Evolutionary conservation across 495 filamentous ascomycete genomes (phyloP), one percentile per base, ranked within the genome.

Genomic region (Lophiotrema nucula): DNA sequence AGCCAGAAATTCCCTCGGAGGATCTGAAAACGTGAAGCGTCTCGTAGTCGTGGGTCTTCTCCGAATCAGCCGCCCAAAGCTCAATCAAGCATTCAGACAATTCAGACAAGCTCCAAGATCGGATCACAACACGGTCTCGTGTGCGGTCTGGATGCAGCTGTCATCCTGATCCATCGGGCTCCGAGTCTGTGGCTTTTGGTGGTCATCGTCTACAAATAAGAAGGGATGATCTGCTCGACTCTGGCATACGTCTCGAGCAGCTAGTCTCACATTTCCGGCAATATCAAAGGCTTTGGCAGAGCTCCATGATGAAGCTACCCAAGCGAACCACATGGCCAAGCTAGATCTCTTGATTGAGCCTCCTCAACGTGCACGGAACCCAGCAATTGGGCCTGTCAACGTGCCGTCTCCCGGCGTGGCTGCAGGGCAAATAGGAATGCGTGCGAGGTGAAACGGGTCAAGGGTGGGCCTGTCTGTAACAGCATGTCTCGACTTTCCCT

Each of bases 1-100:
- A 61, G 39, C 57, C 49, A 45, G 53, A 25, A 38, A 53, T 52
- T 38, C 46, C 54, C 60, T 53, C 62, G 47, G 33, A 41, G 42
- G 21, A 43, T 35, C 15, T 15, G 31, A 35, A 35, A 35, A 35
- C 31, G 15, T 35, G 31, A 35, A 35, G 31, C 31, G 63, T 66
- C n/a, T 58, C 42, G 60, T 3, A 19, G 10, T 37, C 52, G 57
- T 53, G 62, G 62, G 47, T 46, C 57, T 43, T 33, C 31, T 35
- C 35, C 25, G 35, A 42, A 18, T 18, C 11, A 38, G 33, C 51
- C 46, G 16, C 27, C 44, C 3, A 38, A 33, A 42, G 39, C 50
- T 47, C 18, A 33, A 8, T 38, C 56, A 60, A 65, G 57, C 44
- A n/a, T n/a, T n/a, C n/a, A n/a, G n/a, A n/a, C n/a, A n/a, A n/a